Evolutionary conservation across 257 asterid species (phyloP).

Genomic region (Nicotiana noctiflora): DNA sequence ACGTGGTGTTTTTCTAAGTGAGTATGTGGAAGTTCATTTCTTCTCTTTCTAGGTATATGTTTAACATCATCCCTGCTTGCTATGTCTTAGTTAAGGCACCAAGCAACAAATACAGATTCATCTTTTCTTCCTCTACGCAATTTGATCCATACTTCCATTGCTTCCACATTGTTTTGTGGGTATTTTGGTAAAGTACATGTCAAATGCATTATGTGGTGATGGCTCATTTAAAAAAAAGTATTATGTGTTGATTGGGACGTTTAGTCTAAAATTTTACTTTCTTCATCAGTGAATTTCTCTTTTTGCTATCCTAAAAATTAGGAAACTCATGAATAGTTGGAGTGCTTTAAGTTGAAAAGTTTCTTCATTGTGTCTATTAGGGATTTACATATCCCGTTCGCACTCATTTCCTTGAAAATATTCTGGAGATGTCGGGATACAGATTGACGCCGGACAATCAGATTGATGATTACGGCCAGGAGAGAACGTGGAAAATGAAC

Average conservation of each 20-base stretch:
- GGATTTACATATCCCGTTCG: constrained; percentile 73
- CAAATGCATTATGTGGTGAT: no score
- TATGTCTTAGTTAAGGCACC: not conserved
- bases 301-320: not conserved
- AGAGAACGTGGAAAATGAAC: constrained; percentile 79
- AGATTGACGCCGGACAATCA: constrained; percentile 78
- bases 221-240: no score
- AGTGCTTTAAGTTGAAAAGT: not conserved
- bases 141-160: not conserved
- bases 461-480: constrained; percentile 82
- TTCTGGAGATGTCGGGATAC: constrained; percentile 82
- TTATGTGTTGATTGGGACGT: not conserved
- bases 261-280: not conserved
- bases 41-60: not conserved
- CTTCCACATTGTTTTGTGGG: not conserved
- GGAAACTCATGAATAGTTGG: not conserved
- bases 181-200: not conserved
- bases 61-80: not conserved
- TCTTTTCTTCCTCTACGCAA: not conserved
- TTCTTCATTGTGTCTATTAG: constrained; percentile 13
- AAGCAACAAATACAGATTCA: not conserved
- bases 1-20: not conserved
- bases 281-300: not conserved
- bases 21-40: not conserved
- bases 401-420: constrained; percentile 72